Evolutionary conservation across 1,139 yeast genomes (phyloP), one percentile per base, ranked within the genome.

Genomic region (Pneumocystis oryctolagi): DNA sequence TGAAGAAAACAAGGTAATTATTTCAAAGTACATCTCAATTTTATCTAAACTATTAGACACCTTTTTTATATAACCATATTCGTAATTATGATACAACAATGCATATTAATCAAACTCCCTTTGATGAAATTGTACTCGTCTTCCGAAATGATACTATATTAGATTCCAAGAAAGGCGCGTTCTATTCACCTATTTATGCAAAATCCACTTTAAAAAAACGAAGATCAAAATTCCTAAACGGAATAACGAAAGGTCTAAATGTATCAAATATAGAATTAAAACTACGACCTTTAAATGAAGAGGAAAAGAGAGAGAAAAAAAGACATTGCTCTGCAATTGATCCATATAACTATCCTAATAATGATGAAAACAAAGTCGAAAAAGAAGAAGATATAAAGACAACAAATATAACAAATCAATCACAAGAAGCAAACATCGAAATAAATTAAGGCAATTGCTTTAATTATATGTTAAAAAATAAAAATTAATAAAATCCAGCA

Each of bases 51-150:
- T 25, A 12, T 12, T 57, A 57, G 59, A 79, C 53, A 74, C 78
- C 14, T 86, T 76, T 73, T 77, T 79, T 64, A 89, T 82, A 73
- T 57, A 79, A 79, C 63, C 87, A 87, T 70, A 74, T 77, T 60
- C 85, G 89, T 73, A 95, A 90, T 72, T 89, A 85, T 71, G 96
- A 89, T 69, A 82, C 89, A 81, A 79, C 79, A 61, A 77, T 57
- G 42, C 40, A 57, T 77, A 64, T 75, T 77, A 63, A 73, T 77
- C 20, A 78, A 72, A 63, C 78, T 78, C 63, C 79, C 76, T 60
- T 76, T 85, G 67, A 74, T 81, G 59, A 80, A 90, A 25, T 35
- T 9, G 55, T 28, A 47, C 55, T 47, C 25, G 55, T 47, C 5
- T 47, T 47, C 25, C 31, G 55, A 1, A 25, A 47, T 25, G 31